A percentile compares a stretch with the other conserved stretches of the same genome.
Evolutionary conservation across 352 stramenopile species (phyloP).

Genomic region (Phytophthora sp.): DNA sequence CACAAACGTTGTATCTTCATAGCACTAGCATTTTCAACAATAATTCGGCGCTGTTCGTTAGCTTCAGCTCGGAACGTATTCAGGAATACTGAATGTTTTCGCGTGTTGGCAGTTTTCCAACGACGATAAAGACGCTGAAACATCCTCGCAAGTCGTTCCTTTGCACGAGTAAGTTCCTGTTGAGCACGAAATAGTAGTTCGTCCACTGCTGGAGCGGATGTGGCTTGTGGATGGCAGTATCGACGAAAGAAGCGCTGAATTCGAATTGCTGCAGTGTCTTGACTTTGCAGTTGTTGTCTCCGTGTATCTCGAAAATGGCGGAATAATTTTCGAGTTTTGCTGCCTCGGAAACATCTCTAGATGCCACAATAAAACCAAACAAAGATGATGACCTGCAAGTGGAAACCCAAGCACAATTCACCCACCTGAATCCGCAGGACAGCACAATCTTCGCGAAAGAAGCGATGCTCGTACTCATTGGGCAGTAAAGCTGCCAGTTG

Average conservation of each 20-base stretch:
- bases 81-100: conserved; percentile 12
- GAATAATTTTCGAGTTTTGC: conserved; percentile 41
- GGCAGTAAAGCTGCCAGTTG: conserved; percentile 55
- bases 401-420: background rate
- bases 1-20: conserved; percentile 53
- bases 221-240: conserved; percentile 8
- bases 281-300: conserved; percentile 8
- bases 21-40: conserved; percentile 19
- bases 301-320: conserved; percentile 23
- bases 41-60: conserved; percentile 10
- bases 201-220: conserved; percentile 3
- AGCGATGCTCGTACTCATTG: conserved; percentile 48
- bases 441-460: conserved; percentile 50
- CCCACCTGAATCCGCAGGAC: conserved; percentile 48
- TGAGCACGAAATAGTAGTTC: conserved; percentile 55
- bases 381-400: background rate
- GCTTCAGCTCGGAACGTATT: conserved; percentile 16
- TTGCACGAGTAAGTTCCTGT: conserved; percentile 32
- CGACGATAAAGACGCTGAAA: conserved; percentile 52
- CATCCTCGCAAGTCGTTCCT: conserved; percentile 46
- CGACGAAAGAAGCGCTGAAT: conserved; percentile 39
- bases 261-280: conserved; percentile 27
- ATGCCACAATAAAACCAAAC: background rate
- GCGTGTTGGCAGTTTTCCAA: conserved; percentile 22
- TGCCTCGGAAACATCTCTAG: conserved; percentile 56